phyloP scores from a whole-genome alignment of 768 basidiomycete genomes.

The Lyophyllum decastes region DNA sequence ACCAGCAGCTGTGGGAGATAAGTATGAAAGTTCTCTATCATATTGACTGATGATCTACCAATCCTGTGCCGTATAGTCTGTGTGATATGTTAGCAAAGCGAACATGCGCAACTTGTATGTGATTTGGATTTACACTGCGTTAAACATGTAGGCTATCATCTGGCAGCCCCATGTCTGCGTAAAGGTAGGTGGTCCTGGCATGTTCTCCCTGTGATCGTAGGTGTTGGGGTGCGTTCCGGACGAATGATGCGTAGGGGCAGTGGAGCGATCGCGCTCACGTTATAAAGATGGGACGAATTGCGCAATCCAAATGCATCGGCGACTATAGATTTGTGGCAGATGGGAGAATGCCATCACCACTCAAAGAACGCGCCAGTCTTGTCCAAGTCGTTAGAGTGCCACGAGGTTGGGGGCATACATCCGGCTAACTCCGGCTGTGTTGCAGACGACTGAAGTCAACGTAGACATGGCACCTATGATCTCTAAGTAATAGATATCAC shows the following conservation, averaged over 20 bases:
- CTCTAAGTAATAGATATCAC: too few relatives aligned
- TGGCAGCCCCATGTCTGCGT: neutral
- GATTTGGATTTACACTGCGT: neutral
- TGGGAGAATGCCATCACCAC: too few relatives aligned
- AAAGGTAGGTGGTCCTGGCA: neutral
- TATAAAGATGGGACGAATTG: too few relatives aligned
- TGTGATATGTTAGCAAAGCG: neutral
- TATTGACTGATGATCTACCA: neutral
- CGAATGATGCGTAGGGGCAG: neutral
- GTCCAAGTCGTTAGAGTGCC: too few relatives aligned
- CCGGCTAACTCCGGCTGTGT: too few relatives aligned
- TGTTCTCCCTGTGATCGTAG: neutral
- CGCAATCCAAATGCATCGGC: too few relatives aligned
- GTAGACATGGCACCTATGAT: too few relatives aligned
- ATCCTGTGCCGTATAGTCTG: neutral
- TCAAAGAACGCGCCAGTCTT: too few relatives aligned
- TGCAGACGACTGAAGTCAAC: too few relatives aligned
- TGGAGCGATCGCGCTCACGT: too few relatives aligned
- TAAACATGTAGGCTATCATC: neutral
- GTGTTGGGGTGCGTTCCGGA: neutral
- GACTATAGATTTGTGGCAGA: too few relatives aligned
- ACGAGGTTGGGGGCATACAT: too few relatives aligned
- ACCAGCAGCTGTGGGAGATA: neutral
- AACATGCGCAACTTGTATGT: neutral
- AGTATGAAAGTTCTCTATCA: neutral